Evolutionary conservation across 1,284 basidiomycete species (phyloP), one percentile per base, ranked within the genome.

Genomic region (Trichosporon sp.): DNA sequence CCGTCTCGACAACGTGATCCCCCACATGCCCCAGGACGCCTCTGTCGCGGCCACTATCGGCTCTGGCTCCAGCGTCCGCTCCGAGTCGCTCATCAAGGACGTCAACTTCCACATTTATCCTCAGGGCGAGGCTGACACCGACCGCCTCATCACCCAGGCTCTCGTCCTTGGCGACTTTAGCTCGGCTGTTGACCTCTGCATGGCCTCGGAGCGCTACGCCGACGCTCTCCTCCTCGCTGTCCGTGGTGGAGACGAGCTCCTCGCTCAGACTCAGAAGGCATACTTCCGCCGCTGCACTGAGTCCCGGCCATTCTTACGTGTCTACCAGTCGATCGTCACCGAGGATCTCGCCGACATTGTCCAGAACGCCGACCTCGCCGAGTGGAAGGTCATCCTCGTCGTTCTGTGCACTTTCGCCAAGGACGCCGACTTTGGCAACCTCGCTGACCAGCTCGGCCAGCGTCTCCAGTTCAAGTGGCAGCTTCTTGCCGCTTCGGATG

Each of bases 331-430:
- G 25, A 93, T 99, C 73, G 92, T 97, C 64, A 90, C 89, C 59
- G 89, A 95, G 74, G 95, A 97, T 73, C 86, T 99, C 13, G 85
- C 87, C 44, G 93, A 96, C 80, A 88, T 97, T 64, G 93, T 96
- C 2, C 93, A 96, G 78, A 96, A 98, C 73, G 95, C 94, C 16
- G 94, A 99, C 73, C 79, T 98, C 44, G 83, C 86, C 62, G 95
- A 99, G 77, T 99, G 95, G 96, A 88, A 90, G 69, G 95, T 98
- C 80, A 91, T 95, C 64, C 98, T 99, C 73, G 95, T 97, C 56
- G 92, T 99, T 3, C 80, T 98, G 14, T 98, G 95, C 83, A 98
- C 95, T 0, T 99, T 95, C 79, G 94, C 95, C 1, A 86, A 83
- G 67, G 82, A 86, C 60, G 88, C 92, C 37, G 93, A 97, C 72